phyloP scores from a whole-genome alignment of 2,329 filamentous ascomycete genomes.

The Rhynchosporium graminicola region DNA sequence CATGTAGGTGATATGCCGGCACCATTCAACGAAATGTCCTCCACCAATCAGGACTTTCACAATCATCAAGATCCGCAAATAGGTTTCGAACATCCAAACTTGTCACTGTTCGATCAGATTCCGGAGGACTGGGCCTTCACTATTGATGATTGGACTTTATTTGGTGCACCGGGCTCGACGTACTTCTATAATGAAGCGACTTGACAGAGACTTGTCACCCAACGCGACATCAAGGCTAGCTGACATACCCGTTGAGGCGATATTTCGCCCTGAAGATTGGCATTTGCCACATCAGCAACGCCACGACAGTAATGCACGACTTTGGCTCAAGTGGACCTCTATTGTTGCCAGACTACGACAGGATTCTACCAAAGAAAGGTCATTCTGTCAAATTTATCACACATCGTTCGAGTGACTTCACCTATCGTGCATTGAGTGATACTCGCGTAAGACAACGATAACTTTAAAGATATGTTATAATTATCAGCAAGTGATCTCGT shows the following conservation, averaged over 20 bases:
- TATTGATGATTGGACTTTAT: conserved; percentile 31
- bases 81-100: conserved; percentile 11
- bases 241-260: too few species aligned
- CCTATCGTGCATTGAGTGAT: too few species aligned
- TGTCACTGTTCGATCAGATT: conserved; percentile 26
- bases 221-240: background rate
- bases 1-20: background rate
- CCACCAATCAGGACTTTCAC: conserved; percentile 1
- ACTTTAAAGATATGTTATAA: background rate
- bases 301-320: too few species aligned
- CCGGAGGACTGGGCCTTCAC: conserved; percentile 30
- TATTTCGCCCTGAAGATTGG: too few species aligned
- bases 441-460: background rate
- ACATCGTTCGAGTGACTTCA: too few species aligned
- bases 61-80: conserved; percentile 3
- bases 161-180: conserved; percentile 28
- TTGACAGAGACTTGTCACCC: background rate
- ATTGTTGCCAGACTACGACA: too few species aligned
- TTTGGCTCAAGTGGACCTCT: too few species aligned
- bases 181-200: conserved; percentile 26
- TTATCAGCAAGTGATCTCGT: conserved; percentile 14
- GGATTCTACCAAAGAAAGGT: too few species aligned
- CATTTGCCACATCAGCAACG: too few species aligned
- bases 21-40: background rate
- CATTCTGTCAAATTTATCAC: too few species aligned